phyloP scores from a whole-genome alignment of 371 early-diverging fungal genomes.

The Rhizopus arrhizus region DNA sequence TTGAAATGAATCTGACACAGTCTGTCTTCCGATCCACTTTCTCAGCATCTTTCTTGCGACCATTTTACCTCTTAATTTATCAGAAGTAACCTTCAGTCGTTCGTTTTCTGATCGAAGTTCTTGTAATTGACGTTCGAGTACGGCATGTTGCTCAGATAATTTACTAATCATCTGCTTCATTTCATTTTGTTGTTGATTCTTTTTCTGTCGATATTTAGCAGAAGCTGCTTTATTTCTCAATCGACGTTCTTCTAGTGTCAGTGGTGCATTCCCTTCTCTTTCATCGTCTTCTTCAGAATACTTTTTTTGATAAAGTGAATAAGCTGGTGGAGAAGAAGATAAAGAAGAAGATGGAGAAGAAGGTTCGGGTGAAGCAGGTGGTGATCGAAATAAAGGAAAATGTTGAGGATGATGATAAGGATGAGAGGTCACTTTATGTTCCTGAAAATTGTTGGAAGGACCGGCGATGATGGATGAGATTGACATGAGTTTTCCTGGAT shows the following conservation, averaged over 20 bases:
- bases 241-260: slow-evolving; percentile 58
- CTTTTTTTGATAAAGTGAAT: not conserved
- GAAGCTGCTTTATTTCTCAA: slow-evolving; percentile 67
- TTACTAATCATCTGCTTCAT: slow-evolving; percentile 56
- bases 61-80: slow-evolving; percentile 58
- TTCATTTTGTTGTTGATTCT: slow-evolving; percentile 63
- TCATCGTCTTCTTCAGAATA: slow-evolving; percentile 14
- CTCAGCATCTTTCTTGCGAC: slow-evolving; percentile 64
- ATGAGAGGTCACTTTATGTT: slow-evolving; percentile 13
- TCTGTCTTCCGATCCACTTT: slow-evolving; percentile 44
- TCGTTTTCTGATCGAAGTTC: slow-evolving; percentile 59
- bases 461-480: slow-evolving; percentile 42
- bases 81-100: slow-evolving; percentile 47
- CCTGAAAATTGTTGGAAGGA: slow-evolving; percentile 24
- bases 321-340: slow-evolving; percentile 3
- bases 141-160: slow-evolving; percentile 56
- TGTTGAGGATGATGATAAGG: slow-evolving; percentile 19
- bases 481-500: slow-evolving; percentile 38
- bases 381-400: slow-evolving; percentile 30
- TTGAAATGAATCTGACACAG: not conserved
- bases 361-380: slow-evolving; percentile 44
- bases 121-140: slow-evolving; percentile 54
- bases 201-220: slow-evolving; percentile 68
- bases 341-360: slow-evolving; percentile 32
- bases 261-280: slow-evolving; percentile 18